These are phyloP conservation scores for Pseudohalonectria lignicola DNA, from an alignment of 2,329 filamentous ascomycete species.

Conservation along the genomic window DNA sequence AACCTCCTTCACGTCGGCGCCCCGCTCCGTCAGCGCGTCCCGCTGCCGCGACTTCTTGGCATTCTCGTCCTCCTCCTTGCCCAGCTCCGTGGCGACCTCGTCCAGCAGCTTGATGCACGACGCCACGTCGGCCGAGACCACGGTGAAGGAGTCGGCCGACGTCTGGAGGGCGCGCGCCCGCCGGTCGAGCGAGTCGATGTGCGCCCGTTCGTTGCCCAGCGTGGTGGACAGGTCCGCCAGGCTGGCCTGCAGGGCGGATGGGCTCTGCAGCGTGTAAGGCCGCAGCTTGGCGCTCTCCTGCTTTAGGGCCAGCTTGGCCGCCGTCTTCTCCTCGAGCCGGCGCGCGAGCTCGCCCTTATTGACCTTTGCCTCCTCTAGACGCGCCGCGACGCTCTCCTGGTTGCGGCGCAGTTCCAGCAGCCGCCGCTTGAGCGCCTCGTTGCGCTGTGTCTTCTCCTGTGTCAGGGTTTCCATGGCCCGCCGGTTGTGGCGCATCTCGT, in stretches of 20 bases:
- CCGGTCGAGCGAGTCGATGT: conserved; percentile 81
- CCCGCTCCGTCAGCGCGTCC: conserved; percentile 78
- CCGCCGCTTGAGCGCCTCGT: conserved; percentile 75
- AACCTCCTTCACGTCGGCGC: conserved; percentile 83
- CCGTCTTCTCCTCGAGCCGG: conserved; percentile 60
- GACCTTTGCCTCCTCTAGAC: conserved; percentile 71
- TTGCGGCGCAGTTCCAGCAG: conserved; percentile 70
- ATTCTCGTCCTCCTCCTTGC: conserved; percentile 86
- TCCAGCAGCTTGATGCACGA: conserved; percentile 83
- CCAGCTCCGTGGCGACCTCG: conserved; percentile 73
- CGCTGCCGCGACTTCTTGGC: conserved; percentile 68
- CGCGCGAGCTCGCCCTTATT: conserved; percentile 69
- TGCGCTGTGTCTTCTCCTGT: conserved; percentile 73
- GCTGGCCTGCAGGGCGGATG: conserved; percentile 69
- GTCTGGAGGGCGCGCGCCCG: conserved; percentile 85
- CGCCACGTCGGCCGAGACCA: conserved; percentile 76
- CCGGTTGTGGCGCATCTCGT: conserved; percentile 71
- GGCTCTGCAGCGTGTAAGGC: conserved; percentile 86
- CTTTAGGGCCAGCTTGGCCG: conserved; percentile 57
- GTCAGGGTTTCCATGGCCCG: conserved; percentile 72
- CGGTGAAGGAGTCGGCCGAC: conserved; percentile 77
- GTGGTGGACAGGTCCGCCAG: conserved; percentile 74
- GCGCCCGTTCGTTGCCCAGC: conserved; percentile 65
- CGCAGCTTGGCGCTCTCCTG: conserved; percentile 83
- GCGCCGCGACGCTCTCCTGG: conserved; percentile 73